A percentile compares a stretch with the other conserved stretches of the same genome.
Conservation (phyloP, 2,329 filamentous ascomycete species). For the Cladorrhinum sp. region DNA sequence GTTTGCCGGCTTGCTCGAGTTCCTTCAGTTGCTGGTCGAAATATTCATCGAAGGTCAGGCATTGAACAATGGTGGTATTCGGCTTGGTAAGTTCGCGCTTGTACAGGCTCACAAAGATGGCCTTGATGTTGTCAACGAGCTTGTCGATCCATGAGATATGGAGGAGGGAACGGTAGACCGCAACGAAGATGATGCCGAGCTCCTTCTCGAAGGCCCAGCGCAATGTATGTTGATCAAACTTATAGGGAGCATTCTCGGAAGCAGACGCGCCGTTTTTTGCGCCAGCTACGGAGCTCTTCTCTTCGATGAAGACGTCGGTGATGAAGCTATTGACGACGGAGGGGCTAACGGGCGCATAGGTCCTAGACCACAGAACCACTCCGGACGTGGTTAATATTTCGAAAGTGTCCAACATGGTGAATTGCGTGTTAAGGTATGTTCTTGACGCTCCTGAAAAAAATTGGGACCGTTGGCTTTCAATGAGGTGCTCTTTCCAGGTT, state of each 20-base stretch:
- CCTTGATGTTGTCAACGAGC: slow-evolving; percentile 90
- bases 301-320: slow-evolving; percentile 95
- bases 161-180: slow-evolving; percentile 92
- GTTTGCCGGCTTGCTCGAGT: slow-evolving; percentile 59
- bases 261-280: slow-evolving; percentile 59
- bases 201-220: slow-evolving; percentile 95
- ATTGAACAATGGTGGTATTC: slow-evolving; percentile 74
- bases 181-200: slow-evolving; percentile 90
- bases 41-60: slow-evolving; percentile 79
- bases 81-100: slow-evolving; percentile 80
- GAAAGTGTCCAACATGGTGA: slow-evolving; percentile 86
- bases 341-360: slow-evolving; percentile 74
- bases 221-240: slow-evolving; percentile 87
- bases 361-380: slow-evolving; percentile 93
- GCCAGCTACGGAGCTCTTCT: slow-evolving; percentile 65
- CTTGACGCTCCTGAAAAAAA: neutral
- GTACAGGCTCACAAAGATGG: slow-evolving; percentile 87
- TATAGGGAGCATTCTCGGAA: slow-evolving; percentile 70
- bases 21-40: slow-evolving; percentile 91
- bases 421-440: neutral
- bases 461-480: neutral
- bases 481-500: neutral
- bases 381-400: slow-evolving; percentile 95
- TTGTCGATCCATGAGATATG: slow-evolving; percentile 97
- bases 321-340: slow-evolving; percentile 92